phyloP scores from a whole-genome alignment of 108 stramenopile genomes.

The Schizochytrium sp. region DNA sequence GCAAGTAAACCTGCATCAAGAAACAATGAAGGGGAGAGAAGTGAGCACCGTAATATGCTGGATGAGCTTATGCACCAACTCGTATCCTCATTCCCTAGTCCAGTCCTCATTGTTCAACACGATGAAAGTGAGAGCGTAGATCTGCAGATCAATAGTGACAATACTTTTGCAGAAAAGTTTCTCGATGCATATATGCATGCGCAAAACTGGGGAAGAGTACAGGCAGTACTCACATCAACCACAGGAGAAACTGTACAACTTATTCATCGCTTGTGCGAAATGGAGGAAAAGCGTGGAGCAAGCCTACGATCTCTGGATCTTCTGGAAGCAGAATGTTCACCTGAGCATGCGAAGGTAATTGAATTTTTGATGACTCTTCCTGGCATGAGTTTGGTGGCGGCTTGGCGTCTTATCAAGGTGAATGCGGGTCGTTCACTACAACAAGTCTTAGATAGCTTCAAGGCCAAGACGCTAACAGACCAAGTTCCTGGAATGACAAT shows the following conservation, averaged over 20 bases:
- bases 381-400: neutral
- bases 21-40: neutral
- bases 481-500: slow-evolving; percentile 45
- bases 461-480: slow-evolving; percentile 10
- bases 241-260: neutral
- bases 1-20: neutral
- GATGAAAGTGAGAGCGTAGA: neutral
- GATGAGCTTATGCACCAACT: neutral
- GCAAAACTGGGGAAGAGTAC: neutral
- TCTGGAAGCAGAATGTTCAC: neutral
- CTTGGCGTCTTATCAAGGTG: neutral
- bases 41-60: neutral
- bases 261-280: neutral
- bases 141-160: neutral
- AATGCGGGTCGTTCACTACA: neutral
- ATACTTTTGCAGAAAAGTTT: slow-evolving; percentile 10
- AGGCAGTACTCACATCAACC: slow-evolving; percentile 34
- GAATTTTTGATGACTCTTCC: slow-evolving; percentile 15
- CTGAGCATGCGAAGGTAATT: neutral
- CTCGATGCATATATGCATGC: slow-evolving; percentile 26
- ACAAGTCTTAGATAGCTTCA: slow-evolving; percentile 16
- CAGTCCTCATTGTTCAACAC: slow-evolving; percentile 33
- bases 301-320: slow-evolving; percentile 20
- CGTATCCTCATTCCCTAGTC: neutral
- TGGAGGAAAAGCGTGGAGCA: neutral